Evolutionary conservation across 768 basidiomycete species (phyloP).

Genomic region (Suillus subaureus): DNA sequence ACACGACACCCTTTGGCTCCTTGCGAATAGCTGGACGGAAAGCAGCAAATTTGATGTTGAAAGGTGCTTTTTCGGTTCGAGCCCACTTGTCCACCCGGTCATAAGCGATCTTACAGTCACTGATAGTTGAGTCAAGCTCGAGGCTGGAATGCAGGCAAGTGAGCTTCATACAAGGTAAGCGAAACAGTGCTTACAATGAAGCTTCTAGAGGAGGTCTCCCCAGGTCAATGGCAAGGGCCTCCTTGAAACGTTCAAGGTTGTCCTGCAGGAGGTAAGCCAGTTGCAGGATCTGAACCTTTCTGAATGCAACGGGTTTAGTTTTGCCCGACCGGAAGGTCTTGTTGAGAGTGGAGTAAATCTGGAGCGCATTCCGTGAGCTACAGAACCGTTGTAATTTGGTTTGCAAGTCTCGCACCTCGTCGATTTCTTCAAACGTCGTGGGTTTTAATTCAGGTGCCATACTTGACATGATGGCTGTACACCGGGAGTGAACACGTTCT

Average conservation of each 20-base stretch:
- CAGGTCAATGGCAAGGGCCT: conserved; percentile 62
- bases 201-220: conserved; percentile 64
- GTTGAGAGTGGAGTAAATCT: conserved; percentile 61
- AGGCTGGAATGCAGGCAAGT: conserved; percentile 43
- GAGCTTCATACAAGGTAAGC: neutral
- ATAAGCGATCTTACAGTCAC: conserved; percentile 57
- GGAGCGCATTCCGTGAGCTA: neutral
- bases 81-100: conserved; percentile 76
- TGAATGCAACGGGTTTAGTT: conserved; percentile 61
- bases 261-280: conserved; percentile 76
- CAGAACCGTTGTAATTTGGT: neutral
- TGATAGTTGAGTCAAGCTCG: conserved; percentile 58
- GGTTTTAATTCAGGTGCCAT: conserved; percentile 39
- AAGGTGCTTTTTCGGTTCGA: conserved; percentile 58
- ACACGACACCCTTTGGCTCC: conserved; percentile 74
- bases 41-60: conserved; percentile 55
- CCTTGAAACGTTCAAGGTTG: conserved; percentile 61
- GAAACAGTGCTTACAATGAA: conserved; percentile 45
- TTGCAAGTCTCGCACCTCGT: conserved; percentile 37
- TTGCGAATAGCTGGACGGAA: conserved; percentile 70
- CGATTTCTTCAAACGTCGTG: conserved; percentile 57
- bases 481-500: neutral
- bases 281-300: conserved; percentile 77
- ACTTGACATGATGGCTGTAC: conserved; percentile 18
- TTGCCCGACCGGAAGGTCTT: conserved; percentile 68